A percentile compares a stretch with the other conserved stretches of the same genome.
Conservation (phyloP, 495 filamentous ascomycete genomes). For the Amphirosellinia nigrospora region DNA sequence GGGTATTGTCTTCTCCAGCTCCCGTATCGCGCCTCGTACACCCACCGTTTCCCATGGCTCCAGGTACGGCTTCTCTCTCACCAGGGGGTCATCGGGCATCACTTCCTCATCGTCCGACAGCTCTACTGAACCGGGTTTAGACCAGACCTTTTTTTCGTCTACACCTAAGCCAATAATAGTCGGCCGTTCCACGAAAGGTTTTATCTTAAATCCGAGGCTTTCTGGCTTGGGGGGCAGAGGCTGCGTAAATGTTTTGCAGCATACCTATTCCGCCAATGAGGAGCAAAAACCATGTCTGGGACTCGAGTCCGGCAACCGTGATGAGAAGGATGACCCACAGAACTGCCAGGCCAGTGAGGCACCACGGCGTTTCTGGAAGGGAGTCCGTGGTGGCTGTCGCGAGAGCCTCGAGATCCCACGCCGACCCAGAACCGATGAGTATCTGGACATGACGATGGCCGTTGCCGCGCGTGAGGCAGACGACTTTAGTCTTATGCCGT, state of each 20-base stretch:
- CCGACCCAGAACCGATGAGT: not conserved
- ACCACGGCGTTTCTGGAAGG: not conserved
- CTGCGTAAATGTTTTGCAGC: slow-evolving; percentile 52
- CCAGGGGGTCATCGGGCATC: too few species aligned
- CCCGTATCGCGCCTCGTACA: too few species aligned
- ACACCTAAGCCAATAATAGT: not conserved
- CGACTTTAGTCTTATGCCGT: not conserved
- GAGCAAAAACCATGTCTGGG: slow-evolving; percentile 52
- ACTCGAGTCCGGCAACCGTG: slow-evolving; percentile 40
- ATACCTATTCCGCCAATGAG: slow-evolving; percentile 53
- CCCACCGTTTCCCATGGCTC: too few species aligned
- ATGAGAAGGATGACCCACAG: slow-evolving; percentile 52
- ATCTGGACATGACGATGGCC: not conserved
- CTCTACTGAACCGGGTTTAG: too few species aligned
- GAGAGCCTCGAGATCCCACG: not conserved
- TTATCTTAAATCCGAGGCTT: not conserved
- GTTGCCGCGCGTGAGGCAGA: not conserved
- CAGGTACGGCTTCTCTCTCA: too few species aligned
- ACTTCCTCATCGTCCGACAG: too few species aligned
- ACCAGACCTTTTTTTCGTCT: not conserved
- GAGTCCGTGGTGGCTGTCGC: not conserved
- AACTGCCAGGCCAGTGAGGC: slow-evolving; percentile 29
- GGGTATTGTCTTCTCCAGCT: too few species aligned
- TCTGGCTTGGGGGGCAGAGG: slow-evolving; percentile 23
- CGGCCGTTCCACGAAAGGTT: not conserved